Percentiles rank a stretch among this genome's conserved stretches.
phyloP scores from a whole-genome alignment of 495 filamentous ascomycete genomes.

The Aspergillus sclerotiicarbonarius region DNA sequence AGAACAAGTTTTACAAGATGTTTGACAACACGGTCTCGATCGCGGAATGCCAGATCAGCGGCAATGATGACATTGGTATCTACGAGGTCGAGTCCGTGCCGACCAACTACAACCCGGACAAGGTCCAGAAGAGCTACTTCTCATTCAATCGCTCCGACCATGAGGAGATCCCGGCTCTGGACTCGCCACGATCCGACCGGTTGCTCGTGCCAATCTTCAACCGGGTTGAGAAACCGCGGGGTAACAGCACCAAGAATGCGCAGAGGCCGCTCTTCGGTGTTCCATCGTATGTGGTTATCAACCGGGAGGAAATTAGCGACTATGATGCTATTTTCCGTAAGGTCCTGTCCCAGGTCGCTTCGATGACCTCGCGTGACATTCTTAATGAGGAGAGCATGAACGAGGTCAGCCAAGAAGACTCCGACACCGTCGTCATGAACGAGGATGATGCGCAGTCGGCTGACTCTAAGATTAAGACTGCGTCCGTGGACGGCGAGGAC shows the following conservation, averaged over 20 bases:
- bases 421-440: slow-evolving; percentile 68
- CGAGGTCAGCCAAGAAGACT: slow-evolving; percentile 50
- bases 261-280: slow-evolving; percentile 45
- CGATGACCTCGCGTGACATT: slow-evolving; percentile 61
- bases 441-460: slow-evolving; percentile 72
- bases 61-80: slow-evolving; percentile 65
- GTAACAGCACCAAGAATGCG: slow-evolving; percentile 42
- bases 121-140: slow-evolving; percentile 47
- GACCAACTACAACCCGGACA: slow-evolving; percentile 64
- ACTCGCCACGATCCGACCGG: slow-evolving; percentile 63
- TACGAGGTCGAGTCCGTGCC: slow-evolving; percentile 78
- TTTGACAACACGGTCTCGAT: slow-evolving; percentile 67
- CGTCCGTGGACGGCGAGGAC: slow-evolving; percentile 84
- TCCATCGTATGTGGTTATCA: slow-evolving; percentile 61
- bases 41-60: slow-evolving; percentile 62
- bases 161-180: slow-evolving; percentile 56
- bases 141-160: slow-evolving; percentile 52
- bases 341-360: slow-evolving; percentile 54
- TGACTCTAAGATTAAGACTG: slow-evolving; percentile 67
- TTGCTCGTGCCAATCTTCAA: slow-evolving; percentile 81
- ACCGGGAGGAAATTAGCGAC: slow-evolving; percentile 58
- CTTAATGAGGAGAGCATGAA: slow-evolving; percentile 47
- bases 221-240: slow-evolving; percentile 52
- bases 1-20: slow-evolving; percentile 75
- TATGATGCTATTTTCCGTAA: slow-evolving; percentile 61